A percentile compares a stretch with the other conserved stretches of the same genome.
These are phyloP conservation scores for Ophioceras dolichostomum DNA, from an alignment of 2,329 filamentous ascomycete species.

Conservation along the genomic window DNA sequence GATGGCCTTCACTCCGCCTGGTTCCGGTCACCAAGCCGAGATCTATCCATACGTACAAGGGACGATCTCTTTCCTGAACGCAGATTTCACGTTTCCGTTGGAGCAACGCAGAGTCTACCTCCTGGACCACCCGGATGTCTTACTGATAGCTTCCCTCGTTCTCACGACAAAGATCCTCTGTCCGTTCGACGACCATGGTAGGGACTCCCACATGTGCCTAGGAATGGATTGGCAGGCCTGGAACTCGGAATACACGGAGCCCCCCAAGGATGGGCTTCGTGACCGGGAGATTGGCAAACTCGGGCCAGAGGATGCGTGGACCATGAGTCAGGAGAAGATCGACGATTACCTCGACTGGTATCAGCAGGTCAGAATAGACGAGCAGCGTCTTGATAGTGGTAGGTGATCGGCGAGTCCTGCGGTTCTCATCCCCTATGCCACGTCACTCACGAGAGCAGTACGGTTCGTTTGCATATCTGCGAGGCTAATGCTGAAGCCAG, in stretches of 20 bases:
- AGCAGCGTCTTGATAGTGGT: constrained; percentile 1
- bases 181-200: too few species aligned
- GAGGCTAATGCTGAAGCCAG: neutral
- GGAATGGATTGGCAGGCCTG: constrained; percentile 63
- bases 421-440: neutral
- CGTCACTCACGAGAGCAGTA: neutral
- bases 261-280: constrained; percentile 9
- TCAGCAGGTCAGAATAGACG: constrained; percentile 41
- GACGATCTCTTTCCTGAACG: constrained; percentile 35
- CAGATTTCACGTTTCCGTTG: constrained; percentile 47
- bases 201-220: too few species aligned
- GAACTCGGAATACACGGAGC: constrained; percentile 35
- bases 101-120: constrained; percentile 29
- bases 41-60: constrained; percentile 46
- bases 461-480: too few species aligned
- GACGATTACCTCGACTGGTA: constrained; percentile 76
- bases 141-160: constrained; percentile 58
- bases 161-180: constrained; percentile 42
- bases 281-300: constrained; percentile 14
- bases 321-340: constrained; percentile 45
- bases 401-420: neutral
- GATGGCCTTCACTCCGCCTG: too few species aligned
- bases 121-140: constrained; percentile 60
- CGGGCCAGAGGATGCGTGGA: constrained; percentile 16
- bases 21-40: constrained; percentile 51